Percentiles rank a stretch among this genome's conserved stretches.
These are phyloP conservation scores for Lipomyces mesembrius DNA, from an alignment of 805 yeast species.

Conservation along the genomic window DNA sequence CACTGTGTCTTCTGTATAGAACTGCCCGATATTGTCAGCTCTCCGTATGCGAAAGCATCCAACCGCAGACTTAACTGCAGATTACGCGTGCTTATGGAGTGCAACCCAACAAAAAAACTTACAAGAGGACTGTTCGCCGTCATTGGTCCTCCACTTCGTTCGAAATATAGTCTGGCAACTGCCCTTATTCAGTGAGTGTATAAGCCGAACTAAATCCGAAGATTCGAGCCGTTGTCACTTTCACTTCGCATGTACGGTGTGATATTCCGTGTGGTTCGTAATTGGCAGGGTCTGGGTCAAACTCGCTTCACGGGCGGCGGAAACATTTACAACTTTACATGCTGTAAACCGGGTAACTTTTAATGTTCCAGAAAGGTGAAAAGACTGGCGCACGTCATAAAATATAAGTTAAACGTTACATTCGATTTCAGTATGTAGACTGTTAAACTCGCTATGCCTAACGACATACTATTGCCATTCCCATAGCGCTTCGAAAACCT, in stretches of 20 bases:
- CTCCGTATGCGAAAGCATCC: neutral
- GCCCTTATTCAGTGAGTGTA: neutral
- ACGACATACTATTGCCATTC: neutral
- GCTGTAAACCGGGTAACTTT: neutral
- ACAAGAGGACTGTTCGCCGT: slow-evolving; percentile 17
- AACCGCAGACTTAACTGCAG: too few relatives aligned
- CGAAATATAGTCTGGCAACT: neutral
- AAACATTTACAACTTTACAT: neutral
- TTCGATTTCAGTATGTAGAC: neutral
- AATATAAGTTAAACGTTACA: neutral
- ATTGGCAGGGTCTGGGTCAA: neutral
- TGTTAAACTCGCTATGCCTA: neutral
- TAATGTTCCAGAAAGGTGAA: too few relatives aligned
- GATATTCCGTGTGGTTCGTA: neutral
- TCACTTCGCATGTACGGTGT: neutral
- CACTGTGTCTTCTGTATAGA: slow-evolving; percentile 34
- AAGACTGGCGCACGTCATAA: too few relatives aligned
- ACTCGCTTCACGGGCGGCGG: neutral
- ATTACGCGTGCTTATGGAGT: neutral
- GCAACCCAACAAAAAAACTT: neutral
- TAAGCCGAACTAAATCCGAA: neutral
- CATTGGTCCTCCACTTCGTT: slow-evolving; percentile 9
- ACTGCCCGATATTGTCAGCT: slow-evolving; percentile 11
- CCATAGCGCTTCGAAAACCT: neutral
- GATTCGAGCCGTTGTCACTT: neutral